Evolutionary conservation across 768 basidiomycete species (phyloP), one percentile per base, ranked within the genome.

Genomic region (Auriscalpium microsporum): DNA sequence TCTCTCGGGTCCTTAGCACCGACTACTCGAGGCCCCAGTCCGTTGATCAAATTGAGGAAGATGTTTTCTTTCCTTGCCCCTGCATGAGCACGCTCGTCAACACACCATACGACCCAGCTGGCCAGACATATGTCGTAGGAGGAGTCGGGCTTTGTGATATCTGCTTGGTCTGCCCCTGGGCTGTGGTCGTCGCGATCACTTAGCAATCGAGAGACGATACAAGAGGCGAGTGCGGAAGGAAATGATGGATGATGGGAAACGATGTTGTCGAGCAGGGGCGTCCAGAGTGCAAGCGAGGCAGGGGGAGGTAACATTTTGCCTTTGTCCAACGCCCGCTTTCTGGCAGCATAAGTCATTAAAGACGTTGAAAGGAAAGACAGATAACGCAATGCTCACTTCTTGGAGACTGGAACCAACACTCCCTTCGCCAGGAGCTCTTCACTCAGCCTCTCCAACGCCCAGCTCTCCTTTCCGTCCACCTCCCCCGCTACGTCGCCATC

Each of bases 331-430:
- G 64, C 56, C 45, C 84, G 75, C 69, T 86, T 90, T 67, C 87
- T 88, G 62, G 2, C 17, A 23, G 45, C 42, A 17, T 23, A 10
- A 11, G 40, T 40, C 21, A 55, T 44, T 19, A 21, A 19, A 9
- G 51, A 14, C 16, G 28, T 16, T 47, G 35, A 34, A 11, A 14
- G 52, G 28, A 19, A 49, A 46, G 14, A n/a, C 4, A 54, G 0
- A 14, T 33, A 49, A 7, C 42, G 8, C 35, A 17, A 44, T 48
- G 62, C 79, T 59, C 59, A 94, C 95, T 84, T 93, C 71, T 84
- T 89, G 1, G 91, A 86, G 2, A 87, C 61, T 8, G 95, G 94
- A 4, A 97, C 85, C 8, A 97, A 72, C 10, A 75, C 80, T 10
- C 92, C 92, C 57, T 78, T 80, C 55, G 82, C 83, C 49, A 89